Evolutionary conservation across 805 yeast species (phyloP).

Genomic region (Wickerhamomyces kurtzmanii): DNA sequence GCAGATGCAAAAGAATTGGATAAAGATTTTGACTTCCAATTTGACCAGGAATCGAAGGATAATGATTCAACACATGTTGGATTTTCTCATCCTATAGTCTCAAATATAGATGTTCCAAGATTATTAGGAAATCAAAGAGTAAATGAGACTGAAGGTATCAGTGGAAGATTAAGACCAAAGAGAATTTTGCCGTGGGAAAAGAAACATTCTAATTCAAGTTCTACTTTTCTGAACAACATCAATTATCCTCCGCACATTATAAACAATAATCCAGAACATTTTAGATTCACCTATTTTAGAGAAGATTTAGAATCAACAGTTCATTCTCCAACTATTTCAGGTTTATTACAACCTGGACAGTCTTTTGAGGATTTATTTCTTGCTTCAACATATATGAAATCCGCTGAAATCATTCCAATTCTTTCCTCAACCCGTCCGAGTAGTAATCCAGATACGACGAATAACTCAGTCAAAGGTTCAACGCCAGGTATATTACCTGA

Average conservation of each 20-base stretch:
- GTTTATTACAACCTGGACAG: constrained; percentile 56
- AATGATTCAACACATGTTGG: constrained; percentile 17
- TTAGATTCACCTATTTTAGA: constrained; percentile 85
- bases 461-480: constrained; percentile 6
- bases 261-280: constrained; percentile 39
- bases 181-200: constrained; percentile 69
- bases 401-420: constrained; percentile 6
- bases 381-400: constrained; percentile 20
- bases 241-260: constrained; percentile 35
- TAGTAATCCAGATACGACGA: constrained; percentile 4
- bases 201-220: constrained; percentile 5
- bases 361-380: constrained; percentile 55
- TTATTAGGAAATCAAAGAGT: constrained; percentile 29
- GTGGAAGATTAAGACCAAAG: constrained; percentile 67
- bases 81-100: constrained; percentile 30
- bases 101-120: constrained; percentile 31
- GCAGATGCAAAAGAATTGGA: constrained; percentile 27
- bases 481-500: constrained; percentile 1
- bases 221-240: constrained; percentile 18
- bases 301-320: constrained; percentile 85
- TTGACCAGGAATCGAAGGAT: constrained; percentile 1
- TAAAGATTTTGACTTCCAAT: not conserved
- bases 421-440: constrained; percentile 3
- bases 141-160: constrained; percentile 45
- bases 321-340: constrained; percentile 83